Base-by-base conservation (phyloP, 805 yeast species). In the Yamadazyma phyllophila region DNA sequence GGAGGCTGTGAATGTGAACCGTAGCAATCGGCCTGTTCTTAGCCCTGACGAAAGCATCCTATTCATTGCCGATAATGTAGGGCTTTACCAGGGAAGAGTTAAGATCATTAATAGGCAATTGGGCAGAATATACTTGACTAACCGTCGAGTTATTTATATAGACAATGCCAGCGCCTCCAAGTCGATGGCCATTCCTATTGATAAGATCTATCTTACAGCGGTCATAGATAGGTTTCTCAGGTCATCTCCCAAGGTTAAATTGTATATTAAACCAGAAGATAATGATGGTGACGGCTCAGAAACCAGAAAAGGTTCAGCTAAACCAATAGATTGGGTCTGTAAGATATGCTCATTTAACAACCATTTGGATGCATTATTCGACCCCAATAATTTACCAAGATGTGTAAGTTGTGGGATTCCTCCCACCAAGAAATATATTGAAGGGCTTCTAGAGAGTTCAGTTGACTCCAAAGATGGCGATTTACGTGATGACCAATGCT, bases 291-390 rank as follows among this genome's bases (percentile, higher is more conserved):
- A 16, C 12, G 41, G 14, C 13, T 6, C 6, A 20, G 34, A 27
- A 8, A 12, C 13, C n/a, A 17, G 39, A 30, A 17, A 39, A 11
- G 49, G 34, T 32, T 7, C 29, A 6, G 15, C 30, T 10, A 35
- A 29, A 16, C 40, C 38, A 3, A n/a, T 51, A n/a, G 67, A 73
- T 26, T 92, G 99, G 99, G 75, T 77, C 1, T 92, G 99, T 61
- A 84, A 85, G n/a, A 91, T 94, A 2, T 92, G 99, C 63, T 80
- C 81, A n/a, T 86, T 73, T 59, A 71, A 82, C 20, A 88, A 89
- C 57, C 63, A 57, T 37, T 49, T 63, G 8, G 47, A 51, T 13
- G 39, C 45, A 7, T 11, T 12, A 10, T 42, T 34, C 20, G 60
- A 62, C 36, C 29, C 57, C 16, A 50, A 52, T n/a, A 53, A 54